Conservation (phyloP, 1,139 yeast genomes). For the Meyerozyma elateridarum region DNA sequence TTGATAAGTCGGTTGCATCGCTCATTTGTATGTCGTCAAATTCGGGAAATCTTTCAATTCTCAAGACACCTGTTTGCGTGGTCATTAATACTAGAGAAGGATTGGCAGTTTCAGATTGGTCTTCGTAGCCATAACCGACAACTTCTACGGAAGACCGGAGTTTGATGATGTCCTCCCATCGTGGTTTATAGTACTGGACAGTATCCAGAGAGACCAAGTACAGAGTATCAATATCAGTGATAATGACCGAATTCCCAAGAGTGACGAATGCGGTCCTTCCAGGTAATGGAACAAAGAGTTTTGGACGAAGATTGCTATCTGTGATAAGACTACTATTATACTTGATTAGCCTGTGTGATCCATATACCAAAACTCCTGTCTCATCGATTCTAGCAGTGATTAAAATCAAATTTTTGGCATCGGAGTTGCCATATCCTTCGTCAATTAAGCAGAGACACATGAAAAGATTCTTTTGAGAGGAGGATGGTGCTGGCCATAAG, state of each 20-base stretch:
- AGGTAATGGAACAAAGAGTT: slow-evolving; percentile 56
- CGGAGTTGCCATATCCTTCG: slow-evolving; percentile 17
- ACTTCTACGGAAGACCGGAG: slow-evolving; percentile 51
- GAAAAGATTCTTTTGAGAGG: slow-evolving; percentile 34
- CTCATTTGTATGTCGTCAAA: slow-evolving; percentile 14
- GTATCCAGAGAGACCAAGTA: slow-evolving; percentile 29
- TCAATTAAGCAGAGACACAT: slow-evolving; percentile 41
- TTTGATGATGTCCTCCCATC: slow-evolving; percentile 76
- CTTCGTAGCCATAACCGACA: slow-evolving; percentile 59
- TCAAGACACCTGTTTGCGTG: slow-evolving; percentile 56
- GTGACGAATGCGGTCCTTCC: slow-evolving; percentile 60
- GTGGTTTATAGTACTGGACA: slow-evolving; percentile 44
- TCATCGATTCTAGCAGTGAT: slow-evolving; percentile 53
- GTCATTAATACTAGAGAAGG: slow-evolving; percentile 51
- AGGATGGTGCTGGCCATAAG: slow-evolving; percentile 32
- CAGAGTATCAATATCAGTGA: slow-evolving; percentile 50
- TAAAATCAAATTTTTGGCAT: slow-evolving; percentile 32
- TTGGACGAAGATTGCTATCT: slow-evolving; percentile 34
- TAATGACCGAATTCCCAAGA: slow-evolving; percentile 55
- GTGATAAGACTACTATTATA: slow-evolving; percentile 35
- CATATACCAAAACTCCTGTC: slow-evolving; percentile 51
- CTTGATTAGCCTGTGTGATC: slow-evolving; percentile 48
- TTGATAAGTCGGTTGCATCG: slow-evolving; percentile 12
- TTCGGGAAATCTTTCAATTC: slow-evolving; percentile 47
- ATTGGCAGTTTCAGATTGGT: slow-evolving; percentile 23